A percentile compares a stretch with the other conserved stretches of the same genome.
Conservation (phyloP, 1,284 basidiomycete species). For the Gomphus bonarii region DNA sequence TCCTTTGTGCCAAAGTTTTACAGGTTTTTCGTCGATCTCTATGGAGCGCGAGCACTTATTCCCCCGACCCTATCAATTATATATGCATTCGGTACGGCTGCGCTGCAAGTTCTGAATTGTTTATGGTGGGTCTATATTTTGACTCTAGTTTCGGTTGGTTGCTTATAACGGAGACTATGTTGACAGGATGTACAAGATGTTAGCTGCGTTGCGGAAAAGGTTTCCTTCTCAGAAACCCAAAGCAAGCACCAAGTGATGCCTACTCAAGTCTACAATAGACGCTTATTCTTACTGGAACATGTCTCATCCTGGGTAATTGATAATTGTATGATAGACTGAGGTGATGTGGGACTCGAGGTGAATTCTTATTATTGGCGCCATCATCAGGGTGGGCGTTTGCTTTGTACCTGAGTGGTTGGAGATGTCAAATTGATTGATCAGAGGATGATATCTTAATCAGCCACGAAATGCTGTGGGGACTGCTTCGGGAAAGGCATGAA, state of each 20-base stretch:
- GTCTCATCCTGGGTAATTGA: no score
- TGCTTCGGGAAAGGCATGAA: no score
- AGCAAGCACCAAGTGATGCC: not conserved
- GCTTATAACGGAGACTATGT: constrained; percentile 4
- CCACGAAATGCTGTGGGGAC: no score
- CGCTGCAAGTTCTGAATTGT: constrained; percentile 57
- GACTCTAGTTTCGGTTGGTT: not conserved
- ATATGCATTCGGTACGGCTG: constrained; percentile 45
- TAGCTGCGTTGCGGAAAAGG: constrained; percentile 44
- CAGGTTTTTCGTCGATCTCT: constrained; percentile 48
- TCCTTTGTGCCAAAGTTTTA: constrained; percentile 34
- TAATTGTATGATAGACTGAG: no score
- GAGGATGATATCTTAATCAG: not conserved
- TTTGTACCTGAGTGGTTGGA: not conserved
- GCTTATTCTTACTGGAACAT: no score
- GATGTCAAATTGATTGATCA: no score
- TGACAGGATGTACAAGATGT: constrained; percentile 59
- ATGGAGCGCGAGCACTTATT: constrained; percentile 36
- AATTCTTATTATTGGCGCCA: no score
- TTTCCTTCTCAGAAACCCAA: constrained; percentile 22
- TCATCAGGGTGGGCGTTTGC: no score
- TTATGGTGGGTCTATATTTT: constrained; percentile 43
- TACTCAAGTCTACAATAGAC: no score
- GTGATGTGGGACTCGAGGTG: no score
- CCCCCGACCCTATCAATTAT: constrained; percentile 35